phyloP scores from a whole-genome alignment of 495 filamentous ascomycete genomes.

The Annulohypoxylon nitens region DNA sequence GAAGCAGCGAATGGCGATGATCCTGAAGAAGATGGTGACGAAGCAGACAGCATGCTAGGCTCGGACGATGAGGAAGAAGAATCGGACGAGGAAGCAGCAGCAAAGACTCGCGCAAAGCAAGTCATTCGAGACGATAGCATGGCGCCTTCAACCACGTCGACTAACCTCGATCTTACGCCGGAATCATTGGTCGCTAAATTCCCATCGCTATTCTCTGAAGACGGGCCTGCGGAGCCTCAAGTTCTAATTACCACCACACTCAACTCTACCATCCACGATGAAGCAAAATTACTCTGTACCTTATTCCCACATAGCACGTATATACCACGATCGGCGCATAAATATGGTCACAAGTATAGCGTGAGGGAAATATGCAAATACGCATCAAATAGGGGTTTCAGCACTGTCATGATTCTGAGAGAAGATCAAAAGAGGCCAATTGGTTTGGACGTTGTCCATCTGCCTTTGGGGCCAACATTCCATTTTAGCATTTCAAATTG shows the following conservation, averaged over 20 bases:
- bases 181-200: constrained; percentile 79
- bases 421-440: constrained; percentile 86
- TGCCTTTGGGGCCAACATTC: constrained; percentile 88
- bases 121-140: constrained; percentile 63
- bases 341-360: constrained; percentile 85
- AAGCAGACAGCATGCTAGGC: constrained; percentile 80
- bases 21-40: constrained; percentile 67
- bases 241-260: constrained; percentile 90
- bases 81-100: constrained; percentile 58
- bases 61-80: constrained; percentile 64
- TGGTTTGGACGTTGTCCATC: constrained; percentile 82
- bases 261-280: constrained; percentile 84
- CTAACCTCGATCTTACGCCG: constrained; percentile 78
- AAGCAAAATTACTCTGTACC: constrained; percentile 79
- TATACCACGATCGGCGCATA: constrained; percentile 84
- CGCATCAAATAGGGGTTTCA: constrained; percentile 83
- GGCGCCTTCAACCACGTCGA: constrained; percentile 71
- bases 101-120: constrained; percentile 60
- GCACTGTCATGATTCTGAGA: constrained; percentile 81
- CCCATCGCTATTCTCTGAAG: constrained; percentile 81
- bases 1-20: constrained; percentile 58
- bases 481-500: constrained; percentile 83
- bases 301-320: constrained; percentile 90
- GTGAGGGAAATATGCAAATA: constrained; percentile 90
- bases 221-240: constrained; percentile 72